Base-by-base conservation (phyloP, 2,329 filamentous ascomycete genomes). In the Aspergillus pseudonomiae region DNA sequence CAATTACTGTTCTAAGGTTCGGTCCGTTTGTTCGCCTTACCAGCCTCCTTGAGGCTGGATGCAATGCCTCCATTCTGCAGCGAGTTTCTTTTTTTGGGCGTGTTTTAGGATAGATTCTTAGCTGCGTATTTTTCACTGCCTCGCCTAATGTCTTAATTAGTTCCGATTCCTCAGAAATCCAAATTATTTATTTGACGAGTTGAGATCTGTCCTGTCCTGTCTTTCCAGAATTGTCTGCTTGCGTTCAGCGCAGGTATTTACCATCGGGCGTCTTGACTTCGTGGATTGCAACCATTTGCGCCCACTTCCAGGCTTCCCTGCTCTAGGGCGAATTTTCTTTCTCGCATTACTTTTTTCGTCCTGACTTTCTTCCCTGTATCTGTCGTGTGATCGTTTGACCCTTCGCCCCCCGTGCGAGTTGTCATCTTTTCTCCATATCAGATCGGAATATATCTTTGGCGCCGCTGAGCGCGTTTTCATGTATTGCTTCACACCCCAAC, bases 271-370 rank as follows among this genome's bases (percentile, higher is more conserved):
- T 66, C 66, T 68, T 70, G 68, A 66, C 67, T 66, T 73, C 73
- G 74, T 77, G 75, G 71, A 72, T 70, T 63, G 65, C 68, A 65
- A 57, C 66, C 56, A 76, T 77, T 77, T 73, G 74, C 63, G 68
- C 72, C 64, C 70, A 68, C 68, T 63, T 63, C 62, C 69, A 65
- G 56, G 57, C 56, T 54, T 57, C 52, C 60, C 61, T 66, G 57
- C 63, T 64, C 64, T 48, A 59, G 61, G 60, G 48, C 50, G 39
- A 48, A 58, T 63, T 63, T 64, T 64, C 62, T 58, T 62, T 63
- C 64, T 68, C 62, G 56, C 64, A 57, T 66, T 64, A 65, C 60
- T 67, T 65, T 61, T 67, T 62, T 61, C 67, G 65, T 68, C 58
- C 67, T 66, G 67, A 67, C 64, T 65, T 71, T 65, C 61, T 61